Evolutionary conservation across 139 green algal genomes (phyloP).

Genomic region (Chlorella sp.): DNA sequence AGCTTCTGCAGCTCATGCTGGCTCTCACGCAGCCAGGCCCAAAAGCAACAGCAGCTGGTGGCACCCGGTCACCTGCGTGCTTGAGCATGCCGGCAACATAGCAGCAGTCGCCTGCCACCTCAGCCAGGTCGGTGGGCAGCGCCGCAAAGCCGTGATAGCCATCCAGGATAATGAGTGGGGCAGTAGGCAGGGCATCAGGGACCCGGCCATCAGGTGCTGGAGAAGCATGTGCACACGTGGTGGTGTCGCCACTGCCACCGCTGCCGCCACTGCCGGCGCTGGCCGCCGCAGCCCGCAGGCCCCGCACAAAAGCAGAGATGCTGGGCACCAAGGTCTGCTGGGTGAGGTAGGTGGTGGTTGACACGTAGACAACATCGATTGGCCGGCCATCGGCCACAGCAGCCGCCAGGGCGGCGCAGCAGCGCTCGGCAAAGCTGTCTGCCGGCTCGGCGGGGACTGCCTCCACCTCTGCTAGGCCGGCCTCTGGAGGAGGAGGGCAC

Average conservation of each 20-base stretch:
- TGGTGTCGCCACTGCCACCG: background rate
- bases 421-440: constrained; percentile 21
- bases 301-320: constrained; percentile 10
- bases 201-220: background rate
- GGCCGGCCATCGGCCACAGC: constrained; percentile 9
- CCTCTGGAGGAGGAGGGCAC: background rate
- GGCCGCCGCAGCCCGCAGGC: background rate
- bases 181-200: too few species aligned
- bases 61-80: constrained; percentile 34
- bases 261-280: too few species aligned
- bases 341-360: constrained; percentile 25
- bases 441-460: constrained; percentile 32
- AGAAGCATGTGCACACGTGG: too few species aligned
- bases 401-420: background rate
- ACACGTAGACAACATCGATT: constrained; percentile 26
- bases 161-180: constrained; percentile 33
- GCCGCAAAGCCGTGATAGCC: constrained; percentile 39
- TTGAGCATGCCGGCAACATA: constrained; percentile 41
- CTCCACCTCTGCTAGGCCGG: constrained; percentile 15
- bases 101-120: constrained; percentile 25
- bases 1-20: too few species aligned
- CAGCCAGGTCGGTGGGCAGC: constrained; percentile 28
- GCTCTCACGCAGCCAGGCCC: too few species aligned
- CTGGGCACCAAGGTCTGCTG: constrained; percentile 33
- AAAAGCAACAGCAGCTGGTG: too few species aligned